Base-by-base conservation (phyloP, 1,284 basidiomycete species). In the Ganoderma leucocontextum region DNA sequence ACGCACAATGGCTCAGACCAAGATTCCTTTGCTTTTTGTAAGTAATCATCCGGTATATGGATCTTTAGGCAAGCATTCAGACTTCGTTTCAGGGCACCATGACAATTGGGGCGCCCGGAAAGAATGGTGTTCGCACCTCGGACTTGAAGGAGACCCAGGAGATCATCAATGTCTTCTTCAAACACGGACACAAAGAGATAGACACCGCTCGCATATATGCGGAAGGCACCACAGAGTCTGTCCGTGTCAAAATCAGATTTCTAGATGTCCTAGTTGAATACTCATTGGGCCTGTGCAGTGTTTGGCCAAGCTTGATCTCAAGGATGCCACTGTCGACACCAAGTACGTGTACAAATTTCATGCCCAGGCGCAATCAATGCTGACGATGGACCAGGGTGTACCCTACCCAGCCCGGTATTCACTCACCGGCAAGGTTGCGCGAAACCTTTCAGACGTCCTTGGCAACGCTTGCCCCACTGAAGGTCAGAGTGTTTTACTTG, bases 151-250 rank as follows among this genome's bases (percentile, higher is more conserved):
- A 83, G 55, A 82, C 81, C 67, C 84, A 86, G 72, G 79, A 82
- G 64, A 82, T 87, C 63, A 70, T 89, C 62, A 81, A 87, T 60
- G 73, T 80, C 5, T 86, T 85, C 77, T 80, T 84, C 65, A 73
- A 73, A 12, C 73, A 82, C 61, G 84, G 85, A 2, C 79, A 85
- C 69, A 80, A 73, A 33, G 85, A 87, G 71, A 64, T 89, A 39
- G 87, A 89, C 61, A 87, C 86, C 0, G 84, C 86, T 1, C 76
- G 84, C 19, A 73, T 83, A 65, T 89, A 89, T 66, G 84, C 76
- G 1, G 81, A 82, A 33, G 86, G 86, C 6, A 87, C 86, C 0
- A 84, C 87, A 0, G 87, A 89, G 73, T 75, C 82, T 74, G 85
- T 85, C 62, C 39, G 71, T 65, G 29, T 29, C 41, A 41, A 9